Base-by-base conservation (phyloP, 2,329 filamentous ascomycete species). In the Colletotrichum paranaense region DNA sequence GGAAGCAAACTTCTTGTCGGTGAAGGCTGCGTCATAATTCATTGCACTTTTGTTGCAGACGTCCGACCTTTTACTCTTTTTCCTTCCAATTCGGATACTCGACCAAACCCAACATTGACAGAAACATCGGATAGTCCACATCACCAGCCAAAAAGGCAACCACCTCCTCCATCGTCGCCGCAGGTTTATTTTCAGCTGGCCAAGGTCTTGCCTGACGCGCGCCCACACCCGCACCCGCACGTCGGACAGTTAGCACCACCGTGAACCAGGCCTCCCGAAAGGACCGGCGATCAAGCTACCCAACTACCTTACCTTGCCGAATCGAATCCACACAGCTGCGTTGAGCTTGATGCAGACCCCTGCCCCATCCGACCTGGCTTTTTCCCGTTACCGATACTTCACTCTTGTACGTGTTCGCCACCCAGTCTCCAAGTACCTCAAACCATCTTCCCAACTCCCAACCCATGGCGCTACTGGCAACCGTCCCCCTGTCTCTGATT, bases 321-420 rank as follows among this genome's bases (percentile, higher is more conserved):
- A 55, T 64, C 62, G 30, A 62, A 71, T 73, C 71, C 70, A 70
- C 55, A 65, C 26, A 65, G 55, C 67, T 70, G 70, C 67, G 55
- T 73, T 73, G 71, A 65, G 71, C 71, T 73, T 73, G 67, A 66
- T 73, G 71, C 68, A 74, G 72, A 72, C 72, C 72, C 72, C 68
- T 73, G 58, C 72, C 62, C 62, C 67, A 66, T 71, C 46, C 60
- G 62, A 62, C 30, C 38, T 68, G 22, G 68, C 58, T 49, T 55
- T 72, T 52, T 68, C 71, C 28, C 38, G 67, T 66, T 56, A 38
- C 56, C 35, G 28, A 46, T 74, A 74, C 72, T 52, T 72, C 4
- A 2, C 6, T 52, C 22, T 9, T 28, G 58, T 72, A 49, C 12
- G 68, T 72, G 26, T 46, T 22, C 58, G 12, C 11, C 28, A 26